Evolutionary conservation across 371 early-diverging fungal species (phyloP).

Genomic region (Entomophthora muscae): DNA sequence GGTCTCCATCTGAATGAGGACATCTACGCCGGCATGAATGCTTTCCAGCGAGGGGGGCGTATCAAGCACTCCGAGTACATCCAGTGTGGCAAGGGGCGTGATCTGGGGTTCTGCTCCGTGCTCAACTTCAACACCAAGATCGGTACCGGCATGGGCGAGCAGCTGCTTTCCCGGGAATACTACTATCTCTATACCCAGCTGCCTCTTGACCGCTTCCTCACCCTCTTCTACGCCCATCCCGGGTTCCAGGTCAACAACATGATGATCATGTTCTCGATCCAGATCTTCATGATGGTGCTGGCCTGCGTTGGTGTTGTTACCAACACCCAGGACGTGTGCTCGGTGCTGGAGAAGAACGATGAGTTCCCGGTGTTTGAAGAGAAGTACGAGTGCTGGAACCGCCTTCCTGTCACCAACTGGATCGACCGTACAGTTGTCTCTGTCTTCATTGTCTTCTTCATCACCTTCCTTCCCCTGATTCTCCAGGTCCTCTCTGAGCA

Average conservation of each 20-base stretch:
- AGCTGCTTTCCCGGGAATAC: slow-evolving; percentile 79
- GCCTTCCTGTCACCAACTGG: slow-evolving; percentile 69
- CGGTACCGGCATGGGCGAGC: slow-evolving; percentile 86
- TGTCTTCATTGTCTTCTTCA: slow-evolving; percentile 61
- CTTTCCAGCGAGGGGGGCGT: slow-evolving; percentile 63
- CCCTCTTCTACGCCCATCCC: slow-evolving; percentile 77
- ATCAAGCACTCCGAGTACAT: slow-evolving; percentile 86
- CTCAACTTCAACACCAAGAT: slow-evolving; percentile 82
- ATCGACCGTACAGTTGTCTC: slow-evolving; percentile 63
- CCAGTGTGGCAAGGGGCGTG: slow-evolving; percentile 85
- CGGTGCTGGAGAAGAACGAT: slow-evolving; percentile 2
- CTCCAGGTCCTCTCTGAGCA: slow-evolving; percentile 72
- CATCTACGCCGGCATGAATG: slow-evolving; percentile 84
- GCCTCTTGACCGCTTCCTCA: slow-evolving; percentile 70
- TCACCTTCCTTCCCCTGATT: slow-evolving; percentile 71
- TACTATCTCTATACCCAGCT: slow-evolving; percentile 75
- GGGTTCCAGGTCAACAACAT: slow-evolving; percentile 88
- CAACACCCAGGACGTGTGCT: slow-evolving; percentile 18
- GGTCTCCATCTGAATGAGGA: slow-evolving; percentile 86
- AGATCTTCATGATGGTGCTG: slow-evolving; percentile 64
- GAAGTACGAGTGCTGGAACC: slow-evolving; percentile 29
- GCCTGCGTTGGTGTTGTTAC: slow-evolving; percentile 44
- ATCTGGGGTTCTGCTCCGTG: slow-evolving; percentile 78
- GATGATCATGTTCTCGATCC: slow-evolving; percentile 71
- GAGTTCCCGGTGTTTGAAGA: slow-evolving; percentile 18